Conservation (phyloP, 306 rosid species). For the Vachellia pachyceras region DNA sequence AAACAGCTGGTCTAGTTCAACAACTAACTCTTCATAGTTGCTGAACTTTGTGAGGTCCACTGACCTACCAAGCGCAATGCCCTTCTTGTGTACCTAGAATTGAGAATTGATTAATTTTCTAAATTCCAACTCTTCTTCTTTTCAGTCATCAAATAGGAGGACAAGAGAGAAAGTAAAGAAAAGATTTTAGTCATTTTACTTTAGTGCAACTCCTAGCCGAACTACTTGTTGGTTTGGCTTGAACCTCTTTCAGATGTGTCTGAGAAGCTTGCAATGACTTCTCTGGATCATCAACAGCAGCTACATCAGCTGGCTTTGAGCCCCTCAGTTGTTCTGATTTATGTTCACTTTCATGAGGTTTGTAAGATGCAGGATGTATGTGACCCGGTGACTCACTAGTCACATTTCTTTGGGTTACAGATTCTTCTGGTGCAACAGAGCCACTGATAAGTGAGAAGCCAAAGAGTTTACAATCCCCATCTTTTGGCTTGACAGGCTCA, state of each 20-base stretch:
- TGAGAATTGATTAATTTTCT: slow-evolving; percentile 31
- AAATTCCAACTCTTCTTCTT: slow-evolving; percentile 13
- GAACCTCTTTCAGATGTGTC: slow-evolving; percentile 53
- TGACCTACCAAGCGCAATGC: slow-evolving; percentile 92
- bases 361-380: slow-evolving; percentile 37
- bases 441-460: slow-evolving; percentile 68
- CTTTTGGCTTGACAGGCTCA: slow-evolving; percentile 61
- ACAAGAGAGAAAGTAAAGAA: background rate
- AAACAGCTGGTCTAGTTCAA: slow-evolving; percentile 79
- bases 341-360: slow-evolving; percentile 51
- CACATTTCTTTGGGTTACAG: slow-evolving; percentile 42
- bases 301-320: slow-evolving; percentile 45
- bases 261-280: slow-evolving; percentile 48
- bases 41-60: slow-evolving; percentile 85
- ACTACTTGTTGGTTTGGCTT: slow-evolving; percentile 53
- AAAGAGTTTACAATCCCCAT: slow-evolving; percentile 81
- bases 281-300: slow-evolving; percentile 46
- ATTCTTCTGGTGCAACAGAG: slow-evolving; percentile 46
- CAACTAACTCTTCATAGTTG: slow-evolving; percentile 65
- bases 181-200: slow-evolving; percentile 44
- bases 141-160: background rate
- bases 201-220: slow-evolving; percentile 90
- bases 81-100: slow-evolving; percentile 91
- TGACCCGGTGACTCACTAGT: slow-evolving; percentile 43
- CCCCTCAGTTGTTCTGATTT: slow-evolving; percentile 64